phyloP scores from a whole-genome alignment of 2,329 filamentous ascomycete genomes.

The Botrytis squamosa region DNA sequence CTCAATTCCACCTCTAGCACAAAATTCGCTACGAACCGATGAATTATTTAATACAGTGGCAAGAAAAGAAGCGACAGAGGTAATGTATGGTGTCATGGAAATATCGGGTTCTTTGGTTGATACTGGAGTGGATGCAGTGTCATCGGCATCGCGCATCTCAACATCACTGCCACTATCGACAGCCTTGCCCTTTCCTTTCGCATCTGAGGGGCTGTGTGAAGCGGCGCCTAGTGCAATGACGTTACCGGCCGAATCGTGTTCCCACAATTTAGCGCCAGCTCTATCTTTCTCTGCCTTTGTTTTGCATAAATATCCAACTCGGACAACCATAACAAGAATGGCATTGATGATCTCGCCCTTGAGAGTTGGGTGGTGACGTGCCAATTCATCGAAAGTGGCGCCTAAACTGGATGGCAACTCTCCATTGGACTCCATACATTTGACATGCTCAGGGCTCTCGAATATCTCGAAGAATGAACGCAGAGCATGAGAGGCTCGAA shows the following conservation, averaged over 20 bases:
- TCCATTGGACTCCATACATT: slow-evolving; percentile 73
- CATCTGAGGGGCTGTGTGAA: slow-evolving; percentile 33
- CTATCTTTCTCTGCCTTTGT: slow-evolving; percentile 66
- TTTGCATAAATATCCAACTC: slow-evolving; percentile 72
- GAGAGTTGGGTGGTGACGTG: slow-evolving; percentile 85
- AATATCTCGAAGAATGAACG: slow-evolving; percentile 95
- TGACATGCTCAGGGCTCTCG: slow-evolving; percentile 85
- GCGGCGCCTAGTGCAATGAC: slow-evolving; percentile 54
- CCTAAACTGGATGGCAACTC: slow-evolving; percentile 74
- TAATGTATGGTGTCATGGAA: slow-evolving; percentile 57
- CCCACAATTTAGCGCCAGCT: slow-evolving; percentile 77
- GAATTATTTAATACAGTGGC: slow-evolving; percentile 39
- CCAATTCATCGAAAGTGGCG: slow-evolving; percentile 86
- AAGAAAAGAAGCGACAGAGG: slow-evolving; percentile 75
- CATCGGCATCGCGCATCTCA: slow-evolving; percentile 61
- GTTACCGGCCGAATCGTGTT: slow-evolving; percentile 57
- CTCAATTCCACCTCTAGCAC: slow-evolving; percentile 78
- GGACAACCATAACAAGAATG: slow-evolving; percentile 84
- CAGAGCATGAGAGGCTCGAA: slow-evolving; percentile 77
- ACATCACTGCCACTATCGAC: slow-evolving; percentile 54
- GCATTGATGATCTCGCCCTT: slow-evolving; percentile 78
- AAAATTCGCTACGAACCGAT: slow-evolving; percentile 54
- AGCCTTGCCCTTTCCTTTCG: slow-evolving; percentile 44
- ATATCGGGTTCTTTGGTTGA: slow-evolving; percentile 30
- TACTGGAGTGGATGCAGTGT: slow-evolving; percentile 9